Evolutionary conservation across 805 yeast species (phyloP).

Genomic region (Yamadazyma phyllophila): DNA sequence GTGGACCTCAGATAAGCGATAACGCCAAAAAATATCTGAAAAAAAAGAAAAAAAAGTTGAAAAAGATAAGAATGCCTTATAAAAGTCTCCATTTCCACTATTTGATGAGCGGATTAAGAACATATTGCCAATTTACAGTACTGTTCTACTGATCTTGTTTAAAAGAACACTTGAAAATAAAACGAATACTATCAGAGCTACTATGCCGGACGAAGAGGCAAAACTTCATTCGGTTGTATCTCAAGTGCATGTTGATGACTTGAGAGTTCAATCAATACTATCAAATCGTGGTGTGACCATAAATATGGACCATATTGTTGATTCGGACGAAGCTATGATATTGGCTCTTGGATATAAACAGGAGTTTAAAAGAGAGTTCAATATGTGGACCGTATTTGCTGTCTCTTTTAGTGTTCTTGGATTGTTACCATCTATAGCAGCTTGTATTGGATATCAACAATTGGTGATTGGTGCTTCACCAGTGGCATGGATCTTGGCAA

Average conservation of each 20-base stretch:
- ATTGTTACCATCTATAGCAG: conserved; percentile 61
- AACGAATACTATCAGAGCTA: background rate
- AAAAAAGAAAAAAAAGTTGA: background rate
- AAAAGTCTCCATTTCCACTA: background rate
- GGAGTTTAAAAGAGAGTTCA: conserved; percentile 59
- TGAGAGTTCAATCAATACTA: conserved; percentile 34
- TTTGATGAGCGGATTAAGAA: background rate
- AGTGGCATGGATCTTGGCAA: conserved; percentile 57
- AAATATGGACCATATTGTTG: conserved; percentile 48
- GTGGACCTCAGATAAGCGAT: background rate
- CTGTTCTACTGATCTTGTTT: background rate
- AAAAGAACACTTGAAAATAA: background rate
- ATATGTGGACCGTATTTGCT: conserved; percentile 55
- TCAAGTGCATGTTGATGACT: conserved; percentile 34
- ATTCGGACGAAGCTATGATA: conserved; percentile 51
- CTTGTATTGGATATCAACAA: conserved; percentile 59
- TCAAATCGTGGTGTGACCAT: conserved; percentile 38
- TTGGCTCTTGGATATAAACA: conserved; percentile 62
- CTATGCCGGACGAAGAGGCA: conserved; percentile 9
- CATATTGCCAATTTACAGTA: too few species aligned
- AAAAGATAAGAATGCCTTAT: background rate
- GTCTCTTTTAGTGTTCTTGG: conserved; percentile 66
- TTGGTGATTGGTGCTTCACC: conserved; percentile 64
- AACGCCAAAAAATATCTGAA: background rate
- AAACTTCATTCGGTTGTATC: conserved; percentile 23